Evolutionary conservation across 148 eudicot genomes (phyloP), one percentile per base, ranked within the genome.

Genomic region (Nepenthes gracilis): DNA sequence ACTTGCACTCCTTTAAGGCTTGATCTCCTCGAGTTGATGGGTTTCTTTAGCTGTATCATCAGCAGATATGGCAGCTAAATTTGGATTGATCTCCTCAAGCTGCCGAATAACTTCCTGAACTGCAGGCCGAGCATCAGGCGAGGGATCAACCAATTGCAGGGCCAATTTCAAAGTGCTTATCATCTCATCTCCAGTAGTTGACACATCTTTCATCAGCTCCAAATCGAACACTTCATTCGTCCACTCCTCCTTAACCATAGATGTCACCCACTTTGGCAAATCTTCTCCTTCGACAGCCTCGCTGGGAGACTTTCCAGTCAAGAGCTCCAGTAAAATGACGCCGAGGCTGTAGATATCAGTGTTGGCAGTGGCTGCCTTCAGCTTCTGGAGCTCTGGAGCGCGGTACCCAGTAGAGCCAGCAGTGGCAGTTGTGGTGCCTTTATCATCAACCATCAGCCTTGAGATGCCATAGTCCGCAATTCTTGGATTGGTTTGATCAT

Each of bases 231-330:
- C 94, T 65, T 90, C 97, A 57, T 90, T 90, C 8, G 90, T 84
- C 97, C 94, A 84, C 70, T 86, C 90, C 64, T 90, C 94, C 65
- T 86, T 86, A 55, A 90, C 90, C 2, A 80, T 75, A 1, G 97
- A 86, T 1, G 97, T 90, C 10, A 90, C 97, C 97, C 97, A 90
- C 57, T 84, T 88, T 0, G 94, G 97, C 68, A 90, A 68, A 69
- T 90, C 88, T 10, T 69, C 81, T 11, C 94, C 94, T 33, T 85
- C 80, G 77, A 79, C 78, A 6, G 85, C 87, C 63, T 84, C 94
- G 0, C 88, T 57, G 0, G 97, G 95, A 1, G 97, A 74, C 64
- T 87, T 90, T 23, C 97, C 97, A 4, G 97, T 90, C 13, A 90
- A 60, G 36, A 90, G 91, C 69, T 90, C 97, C 40, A 90, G 56